Conservation (phyloP, 2,329 filamentous ascomycete genomes). For the Pseudopyricularia cyperi region DNA sequence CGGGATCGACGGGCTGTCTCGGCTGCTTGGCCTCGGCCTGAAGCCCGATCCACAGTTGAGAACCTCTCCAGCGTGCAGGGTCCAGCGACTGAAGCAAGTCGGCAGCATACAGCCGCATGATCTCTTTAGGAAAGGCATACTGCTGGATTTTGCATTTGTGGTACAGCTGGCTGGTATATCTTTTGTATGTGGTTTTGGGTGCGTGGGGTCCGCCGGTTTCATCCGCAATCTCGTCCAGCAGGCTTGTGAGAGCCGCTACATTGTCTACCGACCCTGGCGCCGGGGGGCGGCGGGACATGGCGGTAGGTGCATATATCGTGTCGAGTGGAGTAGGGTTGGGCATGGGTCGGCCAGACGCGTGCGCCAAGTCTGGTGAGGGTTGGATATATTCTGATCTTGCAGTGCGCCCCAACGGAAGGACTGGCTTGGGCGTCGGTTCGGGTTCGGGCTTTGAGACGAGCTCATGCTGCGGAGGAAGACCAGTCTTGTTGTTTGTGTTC, state of each 20-base stretch:
- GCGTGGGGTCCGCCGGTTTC: conserved; percentile 14
- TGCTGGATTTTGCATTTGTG: conserved; percentile 25
- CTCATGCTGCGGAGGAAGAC: neutral
- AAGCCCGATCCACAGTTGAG: conserved; percentile 21
- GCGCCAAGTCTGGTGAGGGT: no score
- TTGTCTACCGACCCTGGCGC: neutral
- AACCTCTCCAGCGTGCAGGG: conserved; percentile 16
- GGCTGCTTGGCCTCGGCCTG: conserved; percentile 14
- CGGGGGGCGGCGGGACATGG: no score
- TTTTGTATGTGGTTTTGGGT: conserved; percentile 10
- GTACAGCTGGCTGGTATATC: conserved; percentile 20
- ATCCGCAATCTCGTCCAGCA: conserved; percentile 15
- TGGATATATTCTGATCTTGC: no score
- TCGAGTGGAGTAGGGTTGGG: no score
- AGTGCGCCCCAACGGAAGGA: no score
- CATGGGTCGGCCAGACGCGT: no score
- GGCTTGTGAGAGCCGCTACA: conserved; percentile 4
- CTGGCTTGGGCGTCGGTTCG: no score
- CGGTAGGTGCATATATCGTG: no score
- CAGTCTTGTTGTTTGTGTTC: neutral
- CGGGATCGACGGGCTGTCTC: conserved; percentile 5
- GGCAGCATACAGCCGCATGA: conserved; percentile 30
- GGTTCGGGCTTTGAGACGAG: no score
- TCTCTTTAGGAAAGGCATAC: conserved; percentile 21
- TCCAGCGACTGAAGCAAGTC: conserved; percentile 23